These are phyloP conservation scores for Gossypium ekmanianum DNA, from an alignment of 345 rosid species.

Conservation along the genomic window DNA sequence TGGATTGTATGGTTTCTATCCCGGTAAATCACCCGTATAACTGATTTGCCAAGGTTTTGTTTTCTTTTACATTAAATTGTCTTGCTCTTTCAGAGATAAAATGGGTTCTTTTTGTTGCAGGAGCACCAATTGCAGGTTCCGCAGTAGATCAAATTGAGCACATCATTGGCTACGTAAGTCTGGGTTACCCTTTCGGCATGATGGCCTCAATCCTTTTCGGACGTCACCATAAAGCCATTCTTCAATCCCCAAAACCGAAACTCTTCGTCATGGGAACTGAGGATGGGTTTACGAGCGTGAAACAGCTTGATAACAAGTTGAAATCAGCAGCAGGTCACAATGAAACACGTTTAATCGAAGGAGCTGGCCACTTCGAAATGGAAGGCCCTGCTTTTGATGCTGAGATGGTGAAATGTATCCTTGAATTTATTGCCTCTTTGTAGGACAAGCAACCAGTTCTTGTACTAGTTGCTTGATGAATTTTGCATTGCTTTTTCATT, in stretches of 20 bases:
- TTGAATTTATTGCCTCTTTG: slow-evolving; percentile 53
- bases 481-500: neutral
- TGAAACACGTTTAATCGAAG: slow-evolving; percentile 29
- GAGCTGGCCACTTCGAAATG: slow-evolving; percentile 89
- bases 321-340: slow-evolving; percentile 52
- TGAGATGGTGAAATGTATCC: slow-evolving; percentile 64
- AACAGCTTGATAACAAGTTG: slow-evolving; percentile 81
- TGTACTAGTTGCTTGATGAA: neutral
- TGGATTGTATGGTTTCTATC: neutral
- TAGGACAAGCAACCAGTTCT: slow-evolving; percentile 20
- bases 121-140: slow-evolving; percentile 94
- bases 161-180: slow-evolving; percentile 74
- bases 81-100: neutral
- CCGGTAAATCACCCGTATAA: neutral
- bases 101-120: slow-evolving; percentile 29
- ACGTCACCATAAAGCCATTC: slow-evolving; percentile 74
- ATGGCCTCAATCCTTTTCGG: slow-evolving; percentile 31
- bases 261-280: slow-evolving; percentile 90
- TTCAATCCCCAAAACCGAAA: slow-evolving; percentile 73
- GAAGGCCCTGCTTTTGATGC: slow-evolving; percentile 86
- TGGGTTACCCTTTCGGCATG: slow-evolving; percentile 89
- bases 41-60: neutral
- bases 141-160: slow-evolving; percentile 72
- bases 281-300: slow-evolving; percentile 90
- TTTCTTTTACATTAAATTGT: neutral